Percentiles rank a stretch among this genome's conserved stretches.
phyloP scores from a whole-genome alignment of 257 asterid genomes.

The Capsicum rhomboideum region DNA sequence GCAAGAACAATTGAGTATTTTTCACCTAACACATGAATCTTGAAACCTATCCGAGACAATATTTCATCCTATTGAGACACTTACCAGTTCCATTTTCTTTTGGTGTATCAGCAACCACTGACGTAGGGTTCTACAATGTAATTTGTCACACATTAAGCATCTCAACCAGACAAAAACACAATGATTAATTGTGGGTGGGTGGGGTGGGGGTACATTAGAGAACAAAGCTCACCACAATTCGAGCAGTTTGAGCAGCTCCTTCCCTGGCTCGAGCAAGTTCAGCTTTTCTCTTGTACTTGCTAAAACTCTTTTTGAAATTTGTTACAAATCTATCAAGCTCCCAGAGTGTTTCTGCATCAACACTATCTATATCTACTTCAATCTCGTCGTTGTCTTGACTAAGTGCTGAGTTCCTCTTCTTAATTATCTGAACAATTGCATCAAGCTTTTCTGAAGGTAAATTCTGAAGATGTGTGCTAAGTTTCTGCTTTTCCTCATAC shows the following conservation, averaged over 20 bases:
- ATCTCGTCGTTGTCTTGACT: constrained; percentile 85
- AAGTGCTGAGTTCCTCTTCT: constrained; percentile 66
- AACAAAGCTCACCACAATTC: constrained; percentile 31
- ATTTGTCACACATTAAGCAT: not conserved
- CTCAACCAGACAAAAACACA: not conserved
- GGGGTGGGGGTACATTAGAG: not conserved
- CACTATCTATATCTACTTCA: constrained; percentile 90
- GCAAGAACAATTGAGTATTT: not conserved
- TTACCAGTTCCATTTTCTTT: constrained; percentile 4
- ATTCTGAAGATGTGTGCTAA: constrained; percentile 77
- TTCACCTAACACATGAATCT: not conserved
- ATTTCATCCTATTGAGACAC: not conserved
- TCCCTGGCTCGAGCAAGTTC: constrained; percentile 69
- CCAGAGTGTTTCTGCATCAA: constrained; percentile 94
- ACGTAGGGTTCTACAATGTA: constrained; percentile 1
- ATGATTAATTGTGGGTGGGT: not conserved
- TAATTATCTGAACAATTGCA: constrained; percentile 83
- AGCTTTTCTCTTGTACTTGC: constrained; percentile 88
- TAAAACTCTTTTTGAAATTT: constrained; percentile 82
- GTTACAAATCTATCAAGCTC: constrained; percentile 97
- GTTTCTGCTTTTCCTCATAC: constrained; percentile 88
- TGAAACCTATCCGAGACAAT: not conserved
- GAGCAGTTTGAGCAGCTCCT: constrained; percentile 33
- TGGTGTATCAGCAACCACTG: constrained; percentile 1
- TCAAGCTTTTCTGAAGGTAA: constrained; percentile 89